phyloP scores from a whole-genome alignment of 192 early-diverging fungal genomes.

The Coemansia sp. region DNA sequence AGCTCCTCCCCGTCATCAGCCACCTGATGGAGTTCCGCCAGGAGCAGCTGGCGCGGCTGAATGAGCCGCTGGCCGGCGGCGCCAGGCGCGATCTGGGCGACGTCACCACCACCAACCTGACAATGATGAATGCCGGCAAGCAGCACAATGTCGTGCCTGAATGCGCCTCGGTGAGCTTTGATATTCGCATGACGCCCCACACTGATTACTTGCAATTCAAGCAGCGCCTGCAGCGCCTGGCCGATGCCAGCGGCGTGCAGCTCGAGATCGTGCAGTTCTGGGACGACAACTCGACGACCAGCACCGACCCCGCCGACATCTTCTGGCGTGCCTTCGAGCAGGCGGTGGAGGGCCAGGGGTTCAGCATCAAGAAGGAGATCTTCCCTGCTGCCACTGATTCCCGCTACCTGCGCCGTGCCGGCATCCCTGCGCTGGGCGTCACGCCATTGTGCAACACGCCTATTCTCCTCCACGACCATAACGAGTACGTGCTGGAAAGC shows the following conservation, averaged over 20 bases:
- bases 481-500: conserved; percentile 79
- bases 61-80: conserved; percentile 57
- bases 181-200: conserved; percentile 72
- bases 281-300: conserved; percentile 56
- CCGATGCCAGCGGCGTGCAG: conserved; percentile 50
- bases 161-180: conserved; percentile 63
- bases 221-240: conserved; percentile 26
- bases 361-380: conserved; percentile 67
- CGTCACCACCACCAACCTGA: conserved; percentile 79
- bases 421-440: conserved; percentile 79
- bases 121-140: conserved; percentile 67
- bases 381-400: conserved; percentile 86
- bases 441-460: conserved; percentile 78
- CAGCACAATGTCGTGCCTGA: conserved; percentile 84
- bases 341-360: conserved; percentile 55
- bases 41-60: conserved; percentile 59
- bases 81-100: conserved; percentile 60
- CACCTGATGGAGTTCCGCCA: conserved; percentile 68
- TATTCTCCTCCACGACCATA: conserved; percentile 79
- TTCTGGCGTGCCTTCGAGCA: conserved; percentile 67
- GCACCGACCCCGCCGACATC: conserved; percentile 56
- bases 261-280: conserved; percentile 66
- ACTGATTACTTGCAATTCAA: conserved; percentile 66
- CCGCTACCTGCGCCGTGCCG: conserved; percentile 69
- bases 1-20: conserved; percentile 66